Evolutionary conservation across 441 rosid genomes (phyloP).

Genomic region (Theobroma grandiflorum): DNA sequence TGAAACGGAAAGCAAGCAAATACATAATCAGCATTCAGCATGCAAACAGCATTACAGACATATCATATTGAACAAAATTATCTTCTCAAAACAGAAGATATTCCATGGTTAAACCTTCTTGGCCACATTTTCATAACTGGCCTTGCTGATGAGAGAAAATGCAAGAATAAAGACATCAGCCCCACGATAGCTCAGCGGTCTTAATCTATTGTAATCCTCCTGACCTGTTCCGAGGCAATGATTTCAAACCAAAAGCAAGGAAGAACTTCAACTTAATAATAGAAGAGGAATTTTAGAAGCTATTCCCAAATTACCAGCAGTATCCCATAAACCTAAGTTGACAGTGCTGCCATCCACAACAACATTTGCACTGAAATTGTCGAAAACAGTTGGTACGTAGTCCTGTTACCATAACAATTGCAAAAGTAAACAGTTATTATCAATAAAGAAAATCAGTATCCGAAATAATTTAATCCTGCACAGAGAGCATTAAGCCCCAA

Average conservation of each 20-base stretch:
- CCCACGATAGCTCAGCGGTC: conserved; percentile 81
- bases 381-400: conserved; percentile 83
- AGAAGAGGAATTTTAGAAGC: conserved; percentile 16
- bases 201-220: conserved; percentile 79
- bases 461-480: not conserved
- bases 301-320: conserved; percentile 62
- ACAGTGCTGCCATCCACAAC: conserved; percentile 83
- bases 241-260: conserved; percentile 24
- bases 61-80: not conserved
- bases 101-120: conserved; percentile 61
- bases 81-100: conserved; percentile 3
- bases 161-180: conserved; percentile 90
- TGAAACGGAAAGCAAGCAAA: conserved; percentile 39
- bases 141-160: conserved; percentile 87
- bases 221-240: conserved; percentile 56
- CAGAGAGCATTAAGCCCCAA: not conserved
- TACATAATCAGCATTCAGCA: conserved; percentile 33
- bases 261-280: not conserved
- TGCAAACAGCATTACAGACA: not conserved
- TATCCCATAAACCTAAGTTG: conserved; percentile 81
- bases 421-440: not conserved
- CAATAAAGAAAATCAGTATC: not conserved
- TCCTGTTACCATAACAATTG: conserved; percentile 57
- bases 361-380: conserved; percentile 88
- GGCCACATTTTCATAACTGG: conserved; percentile 85